These are phyloP conservation scores for Melampsora americana DNA, from an alignment of 1,284 basidiomycete species.

Conservation along the genomic window DNA sequence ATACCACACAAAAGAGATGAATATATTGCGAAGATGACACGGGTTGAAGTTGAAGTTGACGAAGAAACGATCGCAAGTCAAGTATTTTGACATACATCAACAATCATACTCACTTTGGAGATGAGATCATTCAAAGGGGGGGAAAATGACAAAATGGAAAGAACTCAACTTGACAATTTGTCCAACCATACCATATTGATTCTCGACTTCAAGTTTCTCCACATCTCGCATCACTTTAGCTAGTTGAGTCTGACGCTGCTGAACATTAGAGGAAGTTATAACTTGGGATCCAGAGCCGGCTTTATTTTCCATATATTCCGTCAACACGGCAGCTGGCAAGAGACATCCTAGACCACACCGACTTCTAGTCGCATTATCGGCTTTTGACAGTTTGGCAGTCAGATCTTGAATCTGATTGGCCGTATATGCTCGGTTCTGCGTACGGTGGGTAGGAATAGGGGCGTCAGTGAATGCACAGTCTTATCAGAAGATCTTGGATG, in stretches of 20 bases:
- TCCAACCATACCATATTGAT: slow-evolving; percentile 34
- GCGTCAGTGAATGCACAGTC: neutral
- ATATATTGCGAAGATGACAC: neutral
- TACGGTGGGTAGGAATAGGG: neutral
- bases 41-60: neutral
- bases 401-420: slow-evolving; percentile 84
- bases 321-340: slow-evolving; percentile 60
- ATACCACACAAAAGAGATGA: neutral
- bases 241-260: slow-evolving; percentile 44
- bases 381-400: slow-evolving; percentile 69
- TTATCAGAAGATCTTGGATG: neutral
- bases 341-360: slow-evolving; percentile 47
- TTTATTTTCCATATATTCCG: slow-evolving; percentile 46
- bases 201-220: slow-evolving; percentile 39
- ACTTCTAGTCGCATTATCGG: slow-evolving; percentile 47
- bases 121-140: neutral
- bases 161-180: slow-evolving; percentile 42
- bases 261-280: slow-evolving; percentile 60
- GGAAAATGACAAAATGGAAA: neutral
- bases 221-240: slow-evolving; percentile 38
- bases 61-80: neutral
- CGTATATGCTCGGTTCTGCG: slow-evolving; percentile 82
- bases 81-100: neutral
- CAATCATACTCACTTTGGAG: neutral
- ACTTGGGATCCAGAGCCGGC: slow-evolving; percentile 47